phyloP scores from a whole-genome alignment of 75 land plant species.

The Gnetum montanum region DNA sequence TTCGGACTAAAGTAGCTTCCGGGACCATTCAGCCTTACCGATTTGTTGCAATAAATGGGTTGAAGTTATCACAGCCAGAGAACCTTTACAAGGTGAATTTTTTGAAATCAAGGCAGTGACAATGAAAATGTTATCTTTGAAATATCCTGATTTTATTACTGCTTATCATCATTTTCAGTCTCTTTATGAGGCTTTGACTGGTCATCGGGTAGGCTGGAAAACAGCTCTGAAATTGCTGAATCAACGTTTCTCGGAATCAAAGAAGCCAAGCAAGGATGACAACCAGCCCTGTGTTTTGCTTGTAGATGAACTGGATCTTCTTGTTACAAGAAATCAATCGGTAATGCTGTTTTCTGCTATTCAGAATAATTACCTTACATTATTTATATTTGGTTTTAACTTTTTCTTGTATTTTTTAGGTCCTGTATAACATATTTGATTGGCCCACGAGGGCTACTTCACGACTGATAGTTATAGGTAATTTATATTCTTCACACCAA shows the following conservation, averaged over 20 bases:
- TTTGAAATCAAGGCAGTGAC: neutral
- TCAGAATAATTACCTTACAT: neutral
- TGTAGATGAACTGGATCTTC: slow-evolving; percentile 97
- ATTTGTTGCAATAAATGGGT: slow-evolving; percentile 93
- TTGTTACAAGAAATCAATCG: slow-evolving; percentile 89
- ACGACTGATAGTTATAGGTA: slow-evolving; percentile 84
- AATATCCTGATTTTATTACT: neutral
- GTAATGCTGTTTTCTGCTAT: slow-evolving; percentile 27
- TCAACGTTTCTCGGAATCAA: slow-evolving; percentile 63
- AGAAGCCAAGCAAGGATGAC: slow-evolving; percentile 30
- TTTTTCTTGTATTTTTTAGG: too few relatives aligned
- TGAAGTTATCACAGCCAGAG: slow-evolving; percentile 90
- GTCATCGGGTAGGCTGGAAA: slow-evolving; percentile 86
- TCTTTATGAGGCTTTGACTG: slow-evolving; percentile 87
- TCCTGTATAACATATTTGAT: slow-evolving; percentile 92
- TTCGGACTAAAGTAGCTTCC: slow-evolving; percentile 56
- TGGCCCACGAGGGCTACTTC: slow-evolving; percentile 92
- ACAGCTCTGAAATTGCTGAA: slow-evolving; percentile 81
- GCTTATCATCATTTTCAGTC: slow-evolving; percentile 38
- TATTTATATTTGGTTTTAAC: neutral
- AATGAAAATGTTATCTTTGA: neutral
- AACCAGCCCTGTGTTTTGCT: slow-evolving; percentile 77
- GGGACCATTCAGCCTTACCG: slow-evolving; percentile 52
- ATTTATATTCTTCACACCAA: neutral
- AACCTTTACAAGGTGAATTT: slow-evolving; percentile 64